Evolutionary conservation across 352 stramenopile species (phyloP), one percentile per base, ranked within the genome.

Genomic region (Phytopythium helicoides): DNA sequence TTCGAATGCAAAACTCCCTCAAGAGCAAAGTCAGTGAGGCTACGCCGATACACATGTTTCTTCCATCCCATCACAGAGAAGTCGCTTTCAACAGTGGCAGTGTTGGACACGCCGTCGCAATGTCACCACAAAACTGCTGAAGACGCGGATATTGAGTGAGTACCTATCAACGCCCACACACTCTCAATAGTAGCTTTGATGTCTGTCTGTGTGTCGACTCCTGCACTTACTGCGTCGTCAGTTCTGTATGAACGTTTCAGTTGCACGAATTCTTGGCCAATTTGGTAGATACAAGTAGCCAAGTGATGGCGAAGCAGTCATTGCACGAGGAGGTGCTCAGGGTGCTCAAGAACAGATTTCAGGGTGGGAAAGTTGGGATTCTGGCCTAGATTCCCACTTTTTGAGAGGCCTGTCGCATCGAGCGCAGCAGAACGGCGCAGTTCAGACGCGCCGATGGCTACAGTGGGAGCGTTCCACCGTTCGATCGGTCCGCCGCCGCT

Each of bases 51-150:
- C 3, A 31, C 19, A n/a, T 50, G 14, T 33, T 56, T 56, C 18
- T 56, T 39, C 50, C 50, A 56, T 1, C 50, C 39, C 15, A 50
- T 48, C 1, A 50, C 28, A 11, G 50, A 56, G 39, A 56, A 49
- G 9, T 56, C 50, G 34, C 39, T 56, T 11, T 56, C 38, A 11
- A 56, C 50, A 23, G 21, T 56, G 1, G 50, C 7, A 19, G 31
- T 56, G 28, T 56, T 15, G 39, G 28, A 34, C 49, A 56, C 31
- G 50, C 40, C 9, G 28, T 44, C 9, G 50, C 50, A 14, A 56
- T 25, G 15, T 56, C 50, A 6, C 50, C 40, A 16, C 38, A 49
- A 38, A 49, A 56, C 22, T 35, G 39, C 8, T 19, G 9, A 1
- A 56, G 6, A 18, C 22, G 16, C 21, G 50, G 38, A 40, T 44